Evolutionary conservation across 441 rosid genomes (phyloP).

Genomic region (Biscutella laevigata): DNA sequence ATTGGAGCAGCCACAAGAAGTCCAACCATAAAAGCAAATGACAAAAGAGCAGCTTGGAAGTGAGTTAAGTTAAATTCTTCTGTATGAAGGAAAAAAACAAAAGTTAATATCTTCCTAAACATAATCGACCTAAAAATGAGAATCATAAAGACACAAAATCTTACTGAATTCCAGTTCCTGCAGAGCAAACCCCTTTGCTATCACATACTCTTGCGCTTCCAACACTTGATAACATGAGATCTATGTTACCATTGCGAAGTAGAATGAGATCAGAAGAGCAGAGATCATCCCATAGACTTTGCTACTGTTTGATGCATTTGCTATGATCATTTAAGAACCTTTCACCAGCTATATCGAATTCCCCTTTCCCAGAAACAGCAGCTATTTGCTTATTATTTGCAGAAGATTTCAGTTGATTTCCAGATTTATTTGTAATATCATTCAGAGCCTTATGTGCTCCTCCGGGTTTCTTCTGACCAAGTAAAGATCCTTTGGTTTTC

Average conservation of each 20-base stretch:
- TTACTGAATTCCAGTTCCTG: constrained; percentile 69
- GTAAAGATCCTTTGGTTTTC: constrained; percentile 15
- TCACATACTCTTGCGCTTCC: constrained; percentile 44
- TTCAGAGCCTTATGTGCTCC: constrained; percentile 18
- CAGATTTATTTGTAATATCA: constrained; percentile 24
- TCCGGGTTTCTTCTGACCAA: constrained; percentile 24
- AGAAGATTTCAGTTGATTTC: constrained; percentile 9
- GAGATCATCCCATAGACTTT: constrained; percentile 15
- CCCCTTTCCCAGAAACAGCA: background rate
- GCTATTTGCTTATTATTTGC: constrained; percentile 14
- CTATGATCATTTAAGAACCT: constrained; percentile 23
- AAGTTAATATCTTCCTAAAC: background rate
- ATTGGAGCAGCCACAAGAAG: constrained; percentile 63
- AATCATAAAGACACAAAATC: background rate
- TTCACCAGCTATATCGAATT: constrained; percentile 19
- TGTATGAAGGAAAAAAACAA: constrained; percentile 12
- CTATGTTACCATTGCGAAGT: constrained; percentile 12
- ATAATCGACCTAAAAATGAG: background rate
- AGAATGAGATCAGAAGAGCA: constrained; percentile 19
- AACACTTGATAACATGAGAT: too few species aligned
- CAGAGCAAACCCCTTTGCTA: constrained; percentile 42
- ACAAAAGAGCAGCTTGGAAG: constrained; percentile 57
- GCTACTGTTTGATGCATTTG: constrained; percentile 25
- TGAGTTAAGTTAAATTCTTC: constrained; percentile 53
- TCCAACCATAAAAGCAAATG: constrained; percentile 74